Evolutionary conservation across 2,329 filamentous ascomycete genomes (phyloP), one percentile per base, ranked within the genome.

Genomic region (Macrophomina pseudophaseolina): DNA sequence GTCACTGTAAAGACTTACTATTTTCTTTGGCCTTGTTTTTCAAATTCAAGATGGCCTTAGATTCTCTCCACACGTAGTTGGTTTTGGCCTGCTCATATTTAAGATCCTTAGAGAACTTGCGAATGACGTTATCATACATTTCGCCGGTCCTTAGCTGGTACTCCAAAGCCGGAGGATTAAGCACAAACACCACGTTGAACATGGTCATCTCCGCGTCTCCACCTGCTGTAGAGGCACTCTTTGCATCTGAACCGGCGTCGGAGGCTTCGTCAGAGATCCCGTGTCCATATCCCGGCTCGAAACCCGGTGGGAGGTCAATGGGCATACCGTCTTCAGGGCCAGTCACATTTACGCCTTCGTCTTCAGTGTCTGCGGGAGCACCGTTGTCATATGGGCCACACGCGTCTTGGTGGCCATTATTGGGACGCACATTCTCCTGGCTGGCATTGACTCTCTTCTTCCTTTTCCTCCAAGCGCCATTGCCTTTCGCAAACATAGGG

Each of bases 151-250:
- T 82, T 74, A 82, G 84, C 66, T 91, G 91, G 70, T 91, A 89
- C 74, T 97, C 91, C 66, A 94, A 84, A 63, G 90, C 88, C 59
- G 90, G 90, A 3, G 93, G 91, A 71, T 92, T 91, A 70, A 97
- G 82, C 60, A 97, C 91, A 77, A 98, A 98, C 30, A 98, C 93
- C 11, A 97, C 87, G 77, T 97, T 97, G 80, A 99, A 99, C 94
- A 98, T 98, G 69, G 90, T 93, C 91, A 98, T 94, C 75, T 91
- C 89, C 74, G 88, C 84, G 68, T 90, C 84, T 48, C 83, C 78
- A 48, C 71, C 70, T 14, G 78, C 79, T 9, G 74, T 77, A 14
- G 75, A 78, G 73, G 79, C 76, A 35, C 74, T 77, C 59, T 74
- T 79, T n/a, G 74, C 71, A 42, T 79, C 77, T 38, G 68, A 76